These are phyloP conservation scores for Podospora conica DNA, from an alignment of 495 filamentous ascomycete genomes.

Conservation along the genomic window DNA sequence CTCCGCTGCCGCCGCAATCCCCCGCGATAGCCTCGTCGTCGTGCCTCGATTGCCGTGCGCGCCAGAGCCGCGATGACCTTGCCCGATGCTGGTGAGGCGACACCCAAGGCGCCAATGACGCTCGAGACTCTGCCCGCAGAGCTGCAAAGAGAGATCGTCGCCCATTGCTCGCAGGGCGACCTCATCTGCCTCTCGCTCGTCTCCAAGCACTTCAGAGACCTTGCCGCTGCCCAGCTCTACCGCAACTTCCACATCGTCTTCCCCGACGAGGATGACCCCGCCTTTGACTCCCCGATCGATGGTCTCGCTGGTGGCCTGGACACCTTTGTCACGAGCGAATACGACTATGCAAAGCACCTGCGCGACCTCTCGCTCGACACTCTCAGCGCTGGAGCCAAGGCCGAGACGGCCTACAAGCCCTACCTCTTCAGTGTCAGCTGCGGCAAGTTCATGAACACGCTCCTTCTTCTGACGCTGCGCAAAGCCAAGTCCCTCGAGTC, in stretches of 20 bases:
- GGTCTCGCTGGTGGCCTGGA: constrained; percentile 49
- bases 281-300: constrained; percentile 43
- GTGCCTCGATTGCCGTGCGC: neutral
- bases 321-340: constrained; percentile 54
- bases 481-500: constrained; percentile 48
- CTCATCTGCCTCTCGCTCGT: constrained; percentile 50
- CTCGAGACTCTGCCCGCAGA: constrained; percentile 46
- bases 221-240: constrained; percentile 53
- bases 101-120: constrained; percentile 10
- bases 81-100: constrained; percentile 1
- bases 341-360: constrained; percentile 54
- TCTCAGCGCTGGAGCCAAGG: constrained; percentile 38
- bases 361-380: constrained; percentile 46
- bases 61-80: constrained; percentile 12
- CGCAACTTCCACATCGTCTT: constrained; percentile 53
- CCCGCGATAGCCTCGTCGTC: neutral
- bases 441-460: constrained; percentile 57
- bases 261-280: constrained; percentile 46
- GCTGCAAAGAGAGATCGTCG: constrained; percentile 46
- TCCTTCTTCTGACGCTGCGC: constrained; percentile 50
- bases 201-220: constrained; percentile 47
- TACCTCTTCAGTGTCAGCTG: constrained; percentile 45
- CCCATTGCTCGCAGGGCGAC: constrained; percentile 39
- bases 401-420: constrained; percentile 39
- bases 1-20: neutral